Evolutionary conservation across 2,329 filamentous ascomycete species (phyloP).

Genomic region (Nemania sp.): DNA sequence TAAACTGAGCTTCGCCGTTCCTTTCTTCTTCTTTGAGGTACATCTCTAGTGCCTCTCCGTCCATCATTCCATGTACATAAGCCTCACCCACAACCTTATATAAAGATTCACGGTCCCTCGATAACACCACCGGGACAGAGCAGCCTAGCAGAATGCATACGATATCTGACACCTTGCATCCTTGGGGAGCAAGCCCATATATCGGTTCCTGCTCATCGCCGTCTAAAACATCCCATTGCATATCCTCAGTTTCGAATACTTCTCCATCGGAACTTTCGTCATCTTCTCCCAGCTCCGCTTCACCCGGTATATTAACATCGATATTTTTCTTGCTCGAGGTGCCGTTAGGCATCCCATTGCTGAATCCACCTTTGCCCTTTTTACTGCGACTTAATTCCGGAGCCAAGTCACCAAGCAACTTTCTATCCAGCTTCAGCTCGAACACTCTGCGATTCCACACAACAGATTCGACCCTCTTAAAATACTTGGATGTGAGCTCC

Average conservation of each 20-base stretch:
- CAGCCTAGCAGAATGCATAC: slow-evolving; percentile 26
- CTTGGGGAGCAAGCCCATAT: slow-evolving; percentile 26
- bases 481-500: slow-evolving; percentile 22
- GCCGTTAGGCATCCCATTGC: neutral
- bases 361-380: neutral
- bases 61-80: slow-evolving; percentile 32
- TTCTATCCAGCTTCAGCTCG: slow-evolving; percentile 17
- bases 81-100: slow-evolving; percentile 24
- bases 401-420: neutral
- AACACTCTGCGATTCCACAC: slow-evolving; percentile 29
- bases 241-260: neutral
- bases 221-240: neutral
- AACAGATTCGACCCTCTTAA: slow-evolving; percentile 24
- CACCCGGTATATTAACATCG: neutral
- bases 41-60: slow-evolving; percentile 10
- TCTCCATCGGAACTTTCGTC: neutral
- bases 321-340: neutral
- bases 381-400: neutral
- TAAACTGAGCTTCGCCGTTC: neutral
- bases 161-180: slow-evolving; percentile 22
- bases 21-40: too few relatives aligned
- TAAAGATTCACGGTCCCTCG: neutral
- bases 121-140: slow-evolving; percentile 23
- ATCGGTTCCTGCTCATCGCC: slow-evolving; percentile 15
- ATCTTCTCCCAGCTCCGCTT: neutral